A percentile compares a stretch with the other conserved stretches of the same genome.
Conservation (phyloP, 73 alveolate genomes). For the Tetrahymena malaccensis region DNA sequence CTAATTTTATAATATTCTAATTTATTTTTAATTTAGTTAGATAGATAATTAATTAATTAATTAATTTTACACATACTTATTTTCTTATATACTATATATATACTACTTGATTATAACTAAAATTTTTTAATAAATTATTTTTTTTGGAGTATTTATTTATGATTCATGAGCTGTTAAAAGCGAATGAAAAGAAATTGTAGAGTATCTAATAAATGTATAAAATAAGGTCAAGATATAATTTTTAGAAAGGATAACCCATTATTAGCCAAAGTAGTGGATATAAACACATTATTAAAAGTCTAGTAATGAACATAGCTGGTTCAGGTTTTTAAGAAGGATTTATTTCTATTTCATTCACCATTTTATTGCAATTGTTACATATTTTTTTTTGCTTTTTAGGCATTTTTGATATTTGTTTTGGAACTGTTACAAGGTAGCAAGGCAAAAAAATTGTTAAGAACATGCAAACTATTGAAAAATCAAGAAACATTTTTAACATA, state of each 20-base stretch:
- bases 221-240: background rate
- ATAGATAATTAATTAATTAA: no score
- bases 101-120: background rate
- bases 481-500: background rate
- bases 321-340: background rate
- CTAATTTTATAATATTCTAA: no score
- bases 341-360: background rate
- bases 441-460: background rate
- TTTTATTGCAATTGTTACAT: background rate
- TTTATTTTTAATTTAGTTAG: no score
- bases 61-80: no score
- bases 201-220: background rate
- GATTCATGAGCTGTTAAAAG: background rate
- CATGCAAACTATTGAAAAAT: background rate
- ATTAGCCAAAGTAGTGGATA: background rate
- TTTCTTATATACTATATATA: no score
- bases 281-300: background rate
- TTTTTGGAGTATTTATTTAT: background rate
- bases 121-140: no score
- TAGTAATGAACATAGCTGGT: background rate
- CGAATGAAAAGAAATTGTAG: background rate
- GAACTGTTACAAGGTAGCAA: background rate
- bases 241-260: background rate
- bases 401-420: background rate
- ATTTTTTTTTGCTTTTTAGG: background rate